Base-by-base conservation (phyloP, 768 basidiomycete species). In the Hypholoma fasciculare region DNA sequence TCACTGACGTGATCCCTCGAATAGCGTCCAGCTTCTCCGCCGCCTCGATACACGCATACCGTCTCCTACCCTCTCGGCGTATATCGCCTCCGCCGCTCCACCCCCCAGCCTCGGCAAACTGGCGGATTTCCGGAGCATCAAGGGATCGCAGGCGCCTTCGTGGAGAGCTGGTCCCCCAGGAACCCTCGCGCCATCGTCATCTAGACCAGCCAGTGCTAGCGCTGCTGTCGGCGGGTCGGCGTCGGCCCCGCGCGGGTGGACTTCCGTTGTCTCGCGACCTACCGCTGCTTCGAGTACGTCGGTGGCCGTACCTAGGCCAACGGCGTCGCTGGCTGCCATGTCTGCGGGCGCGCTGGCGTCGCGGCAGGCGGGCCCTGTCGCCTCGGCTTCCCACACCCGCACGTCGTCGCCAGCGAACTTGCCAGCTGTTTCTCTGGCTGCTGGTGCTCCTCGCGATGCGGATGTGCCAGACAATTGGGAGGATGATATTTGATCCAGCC, bases 31-130 rank as follows among this genome's bases (percentile, higher is more conserved):
- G 67, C 82, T 97, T 49, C 76, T 92, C 50, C 82, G 92, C 36
- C 83, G 93, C 13, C 72, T 95, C 48, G 95, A 97, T 69, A 89
- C 94, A 0, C 85, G 92, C 20, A 73, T 92, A 5, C 94, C 95
- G 0, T 69, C 64, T 1, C 91, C 92, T 1, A 74, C 88, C 3
- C 79, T 98, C 6, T 93, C 92, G 1, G 64, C 73, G 3, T 66
- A 65, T 44, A 68, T 79, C 46, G 61, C 74, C 1, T 65, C 71
- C 37, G 62, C 72, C 17, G 64, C 63, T 3, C 67, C 74, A 16
- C 42, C 69, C 1, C 64, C 76, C n/a, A 78, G 72, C 57, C 76
- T 87, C 4, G 89, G 90, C 0, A 87, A 84, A 65, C 75, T 90
- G 6, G 75, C 81, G 0, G 85, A 89, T 66, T 63, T 89, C 50